Conservation (phyloP, 108 stramenopile genomes). For the Cyclotella sp. region DNA sequence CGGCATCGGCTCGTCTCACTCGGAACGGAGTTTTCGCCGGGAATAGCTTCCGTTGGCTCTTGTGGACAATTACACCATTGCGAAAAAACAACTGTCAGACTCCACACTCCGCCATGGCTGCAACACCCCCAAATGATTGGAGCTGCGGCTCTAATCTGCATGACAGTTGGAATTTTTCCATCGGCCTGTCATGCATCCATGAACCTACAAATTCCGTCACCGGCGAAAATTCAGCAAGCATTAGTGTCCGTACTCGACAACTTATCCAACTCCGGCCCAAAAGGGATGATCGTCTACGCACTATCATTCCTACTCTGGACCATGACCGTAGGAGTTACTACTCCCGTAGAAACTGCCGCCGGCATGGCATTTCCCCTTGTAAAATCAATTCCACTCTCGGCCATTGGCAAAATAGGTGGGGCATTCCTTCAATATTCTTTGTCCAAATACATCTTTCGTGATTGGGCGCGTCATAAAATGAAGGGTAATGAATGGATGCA, state of each 20-base stretch:
- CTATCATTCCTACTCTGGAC: slow-evolving; percentile 53
- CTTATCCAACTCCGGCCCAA: slow-evolving; percentile 35
- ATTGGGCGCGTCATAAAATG: slow-evolving; percentile 51
- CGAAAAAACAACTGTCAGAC: no score
- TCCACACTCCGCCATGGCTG: neutral
- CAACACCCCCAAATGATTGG: neutral
- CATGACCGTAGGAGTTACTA: slow-evolving; percentile 66
- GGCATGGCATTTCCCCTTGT: slow-evolving; percentile 67
- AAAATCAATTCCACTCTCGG: slow-evolving; percentile 28
- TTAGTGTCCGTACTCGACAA: slow-evolving; percentile 13
- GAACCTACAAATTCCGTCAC: neutral
- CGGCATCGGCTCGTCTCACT: no score
- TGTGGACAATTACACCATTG: no score
- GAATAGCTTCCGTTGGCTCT: no score
- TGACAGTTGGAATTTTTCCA: neutral
- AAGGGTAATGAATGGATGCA: slow-evolving; percentile 60
- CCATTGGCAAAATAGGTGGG: slow-evolving; percentile 65
- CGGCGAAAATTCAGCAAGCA: neutral
- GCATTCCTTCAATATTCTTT: slow-evolving; percentile 68
- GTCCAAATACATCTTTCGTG: slow-evolving; percentile 56
- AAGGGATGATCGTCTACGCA: slow-evolving; percentile 49
- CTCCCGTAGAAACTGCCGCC: slow-evolving; percentile 62
- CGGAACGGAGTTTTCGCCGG: no score
- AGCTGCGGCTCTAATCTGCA: neutral
- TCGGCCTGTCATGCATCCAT: neutral